These are phyloP conservation scores for Polychaeton citri DNA, from an alignment of 2,329 filamentous ascomycete genomes.

Conservation along the genomic window DNA sequence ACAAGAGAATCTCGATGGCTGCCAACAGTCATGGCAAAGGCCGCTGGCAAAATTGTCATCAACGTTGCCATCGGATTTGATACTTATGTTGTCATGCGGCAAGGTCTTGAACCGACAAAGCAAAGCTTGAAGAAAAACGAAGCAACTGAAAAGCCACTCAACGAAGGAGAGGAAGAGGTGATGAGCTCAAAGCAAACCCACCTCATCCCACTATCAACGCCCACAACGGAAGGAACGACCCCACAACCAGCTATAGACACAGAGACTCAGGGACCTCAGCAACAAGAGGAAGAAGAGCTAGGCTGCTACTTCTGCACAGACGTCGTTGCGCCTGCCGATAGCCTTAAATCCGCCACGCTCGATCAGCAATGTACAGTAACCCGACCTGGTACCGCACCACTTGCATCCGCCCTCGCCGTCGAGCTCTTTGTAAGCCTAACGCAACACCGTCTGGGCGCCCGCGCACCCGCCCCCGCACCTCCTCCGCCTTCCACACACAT, in stretches of 20 bases:
- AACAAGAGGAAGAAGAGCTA: slow-evolving; percentile 48
- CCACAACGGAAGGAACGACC: slow-evolving; percentile 21
- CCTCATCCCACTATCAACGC: slow-evolving; percentile 9
- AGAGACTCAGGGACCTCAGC: neutral
- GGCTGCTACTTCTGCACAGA: slow-evolving; percentile 99
- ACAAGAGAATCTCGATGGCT: slow-evolving; percentile 90
- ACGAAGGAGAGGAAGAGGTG: slow-evolving; percentile 10
- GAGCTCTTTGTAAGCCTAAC: slow-evolving; percentile 78
- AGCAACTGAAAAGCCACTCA: slow-evolving; percentile 4
- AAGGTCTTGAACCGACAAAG: slow-evolving; percentile 48
- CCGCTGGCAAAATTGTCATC: slow-evolving; percentile 85
- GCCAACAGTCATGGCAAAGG: slow-evolving; percentile 90
- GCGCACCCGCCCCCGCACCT: slow-evolving; percentile 23
- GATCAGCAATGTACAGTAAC: slow-evolving; percentile 98
- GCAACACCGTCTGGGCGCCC: slow-evolving; percentile 45
- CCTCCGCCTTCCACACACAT: slow-evolving; percentile 8
- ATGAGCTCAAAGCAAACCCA: slow-evolving; percentile 10
- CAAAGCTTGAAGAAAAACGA: slow-evolving; percentile 7
- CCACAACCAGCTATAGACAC: neutral
- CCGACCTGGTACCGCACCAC: slow-evolving; percentile 78
- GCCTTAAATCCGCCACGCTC: slow-evolving; percentile 86
- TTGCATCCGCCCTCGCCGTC: slow-evolving; percentile 81
- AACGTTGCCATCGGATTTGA: slow-evolving; percentile 95
- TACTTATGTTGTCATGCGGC: slow-evolving; percentile 93
- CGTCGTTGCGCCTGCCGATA: slow-evolving; percentile 85